These are phyloP conservation scores for Sporothrix curviconia DNA, from an alignment of 2,329 filamentous ascomycete species.

Conservation along the genomic window DNA sequence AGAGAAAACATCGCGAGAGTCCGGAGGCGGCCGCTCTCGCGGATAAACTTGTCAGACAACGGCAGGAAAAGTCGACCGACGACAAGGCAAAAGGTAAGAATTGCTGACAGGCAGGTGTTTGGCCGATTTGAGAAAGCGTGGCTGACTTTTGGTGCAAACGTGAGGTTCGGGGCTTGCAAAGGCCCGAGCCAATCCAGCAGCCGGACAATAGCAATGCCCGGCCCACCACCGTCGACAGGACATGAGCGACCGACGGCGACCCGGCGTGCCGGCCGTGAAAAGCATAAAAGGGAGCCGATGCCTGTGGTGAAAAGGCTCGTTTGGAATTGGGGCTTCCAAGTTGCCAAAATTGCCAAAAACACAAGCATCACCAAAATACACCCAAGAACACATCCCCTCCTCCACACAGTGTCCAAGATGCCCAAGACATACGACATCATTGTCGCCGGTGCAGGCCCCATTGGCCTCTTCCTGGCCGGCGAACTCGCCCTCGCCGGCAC, in stretches of 20 bases:
- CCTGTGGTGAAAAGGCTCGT: not conserved
- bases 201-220: not conserved
- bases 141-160: not conserved
- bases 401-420: not conserved
- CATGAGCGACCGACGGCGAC: not conserved
- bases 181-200: not conserved
- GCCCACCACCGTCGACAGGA: not conserved
- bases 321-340: too few relatives aligned
- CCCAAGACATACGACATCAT: conserved; percentile 28
- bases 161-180: not conserved
- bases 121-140: too few relatives aligned
- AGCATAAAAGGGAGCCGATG: not conserved
- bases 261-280: not conserved
- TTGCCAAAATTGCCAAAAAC: not conserved
- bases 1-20: too few relatives aligned
- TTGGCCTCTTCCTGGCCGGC: conserved; percentile 31
- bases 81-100: too few relatives aligned
- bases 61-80: too few relatives aligned
- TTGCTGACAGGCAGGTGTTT: not conserved
- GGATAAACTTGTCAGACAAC: too few relatives aligned
- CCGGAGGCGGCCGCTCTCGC: too few relatives aligned
- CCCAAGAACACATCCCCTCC: not conserved
- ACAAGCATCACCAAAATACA: not conserved
- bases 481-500: conserved; percentile 28
- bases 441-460: conserved; percentile 30